phyloP scores from a whole-genome alignment of 257 asterid species.

The Forsythia viridissima region DNA sequence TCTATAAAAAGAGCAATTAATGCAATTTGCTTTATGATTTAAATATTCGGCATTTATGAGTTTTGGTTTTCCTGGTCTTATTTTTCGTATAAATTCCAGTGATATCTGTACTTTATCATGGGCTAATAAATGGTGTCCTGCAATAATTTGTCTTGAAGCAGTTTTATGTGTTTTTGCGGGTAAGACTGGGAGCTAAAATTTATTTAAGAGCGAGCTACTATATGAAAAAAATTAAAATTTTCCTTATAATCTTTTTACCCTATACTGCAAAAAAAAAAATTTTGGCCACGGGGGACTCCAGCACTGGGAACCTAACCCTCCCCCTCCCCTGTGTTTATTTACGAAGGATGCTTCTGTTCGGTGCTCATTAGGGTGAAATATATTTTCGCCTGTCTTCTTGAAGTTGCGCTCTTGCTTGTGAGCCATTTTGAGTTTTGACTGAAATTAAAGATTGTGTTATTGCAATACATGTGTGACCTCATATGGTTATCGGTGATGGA shows the following conservation, averaged over 20 bases:
- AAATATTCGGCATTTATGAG: not conserved
- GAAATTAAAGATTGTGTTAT: not conserved
- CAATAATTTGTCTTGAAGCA: conserved; percentile 1
- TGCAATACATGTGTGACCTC: conserved; percentile 1
- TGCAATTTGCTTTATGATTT: not conserved
- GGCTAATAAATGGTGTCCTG: not conserved
- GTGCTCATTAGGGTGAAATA: not conserved
- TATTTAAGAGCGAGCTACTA: too few species aligned
- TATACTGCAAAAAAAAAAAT: too few species aligned
- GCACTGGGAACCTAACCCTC: too few species aligned
- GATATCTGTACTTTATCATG: not conserved
- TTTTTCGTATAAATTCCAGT: not conserved
- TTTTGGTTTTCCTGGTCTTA: not conserved
- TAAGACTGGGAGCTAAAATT: too few species aligned
- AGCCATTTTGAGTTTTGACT: not conserved
- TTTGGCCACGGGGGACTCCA: too few species aligned
- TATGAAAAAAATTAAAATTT: too few species aligned
- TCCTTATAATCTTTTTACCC: too few species aligned
- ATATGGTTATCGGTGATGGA: not conserved
- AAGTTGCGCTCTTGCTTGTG: not conserved
- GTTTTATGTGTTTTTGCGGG: not conserved
- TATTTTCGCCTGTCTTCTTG: not conserved
- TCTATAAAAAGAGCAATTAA: conserved; percentile 14
- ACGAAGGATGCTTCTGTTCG: not conserved
- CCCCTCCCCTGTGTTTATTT: not conserved